Evolutionary conservation across 1,284 basidiomycete species (phyloP).

Genomic region (Cryptococcus sp.): DNA sequence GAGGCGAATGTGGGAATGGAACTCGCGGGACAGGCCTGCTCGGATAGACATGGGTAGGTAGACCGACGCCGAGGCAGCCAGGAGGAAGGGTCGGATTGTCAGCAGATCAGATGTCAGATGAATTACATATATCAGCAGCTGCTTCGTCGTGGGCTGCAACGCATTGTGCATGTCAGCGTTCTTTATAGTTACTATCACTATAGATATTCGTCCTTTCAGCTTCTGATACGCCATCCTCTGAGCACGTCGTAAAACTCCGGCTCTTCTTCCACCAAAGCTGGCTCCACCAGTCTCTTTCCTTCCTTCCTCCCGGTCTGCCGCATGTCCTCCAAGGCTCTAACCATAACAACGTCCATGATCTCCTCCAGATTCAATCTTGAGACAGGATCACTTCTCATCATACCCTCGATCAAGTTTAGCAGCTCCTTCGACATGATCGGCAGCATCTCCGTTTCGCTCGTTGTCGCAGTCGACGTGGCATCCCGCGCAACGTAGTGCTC

Average conservation of each 20-base stretch:
- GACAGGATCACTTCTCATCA: conserved; percentile 69
- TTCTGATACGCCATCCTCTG: neutral
- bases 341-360: conserved; percentile 57
- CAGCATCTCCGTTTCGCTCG: conserved; percentile 6
- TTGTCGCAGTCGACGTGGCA: conserved; percentile 4
- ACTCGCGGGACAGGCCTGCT: too few species aligned
- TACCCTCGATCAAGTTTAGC: conserved; percentile 60
- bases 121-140: too few species aligned
- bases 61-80: too few species aligned
- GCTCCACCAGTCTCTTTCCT: too few species aligned
- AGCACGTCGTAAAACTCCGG: too few species aligned
- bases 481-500: conserved; percentile 37
- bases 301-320: neutral
- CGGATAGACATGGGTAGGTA: too few species aligned
- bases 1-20: too few species aligned
- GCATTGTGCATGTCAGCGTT: too few species aligned
- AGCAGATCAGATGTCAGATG: too few species aligned
- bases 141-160: too few species aligned
- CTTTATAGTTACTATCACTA: neutral
- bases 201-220: neutral
- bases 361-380: conserved; percentile 55
- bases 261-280: too few species aligned
- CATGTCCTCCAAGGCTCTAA: conserved; percentile 52
- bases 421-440: conserved; percentile 57
- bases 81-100: too few species aligned